phyloP scores from a whole-genome alignment of 306 rosid species.

The Inga oerstediana region DNA sequence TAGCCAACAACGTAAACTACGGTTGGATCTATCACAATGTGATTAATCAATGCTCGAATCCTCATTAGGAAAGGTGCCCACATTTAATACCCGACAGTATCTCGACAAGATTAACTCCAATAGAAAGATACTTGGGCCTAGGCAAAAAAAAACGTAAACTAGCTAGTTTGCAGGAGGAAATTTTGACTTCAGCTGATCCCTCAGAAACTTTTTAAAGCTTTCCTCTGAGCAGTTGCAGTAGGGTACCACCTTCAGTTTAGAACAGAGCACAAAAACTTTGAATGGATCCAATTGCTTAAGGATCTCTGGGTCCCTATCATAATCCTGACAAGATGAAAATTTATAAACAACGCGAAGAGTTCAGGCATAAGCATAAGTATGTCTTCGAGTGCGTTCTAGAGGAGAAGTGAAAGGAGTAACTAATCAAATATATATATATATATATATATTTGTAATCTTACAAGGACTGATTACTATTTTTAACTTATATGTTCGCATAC shows the following conservation, averaged over 20 bases:
- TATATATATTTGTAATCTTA: not conserved
- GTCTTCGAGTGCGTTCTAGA: not conserved
- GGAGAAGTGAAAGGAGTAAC: not conserved
- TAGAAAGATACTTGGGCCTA: fast-evolving
- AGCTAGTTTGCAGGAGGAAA: constrained; percentile 22
- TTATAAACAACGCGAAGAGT: not conserved
- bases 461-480: not conserved
- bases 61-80: fast-evolving
- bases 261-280: constrained; percentile 63
- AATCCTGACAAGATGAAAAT: constrained; percentile 54
- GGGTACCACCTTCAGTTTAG: constrained; percentile 54
- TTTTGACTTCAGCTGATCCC: constrained; percentile 42
- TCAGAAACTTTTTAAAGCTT: constrained; percentile 62
- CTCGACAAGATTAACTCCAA: fast-evolving
- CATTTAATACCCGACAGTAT: no score
- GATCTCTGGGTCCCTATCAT: constrained; percentile 76
- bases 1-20: no score
- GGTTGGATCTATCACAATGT: no score
- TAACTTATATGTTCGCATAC: not conserved
- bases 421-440: no score
- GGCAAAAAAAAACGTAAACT: not conserved
- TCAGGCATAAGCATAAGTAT: not conserved
- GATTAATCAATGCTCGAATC: fast-evolving
- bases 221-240: constrained; percentile 51
- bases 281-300: constrained; percentile 59